Base-by-base conservation (phyloP, 345 rosid genomes). In the Cardamine resedifolia region DNA sequence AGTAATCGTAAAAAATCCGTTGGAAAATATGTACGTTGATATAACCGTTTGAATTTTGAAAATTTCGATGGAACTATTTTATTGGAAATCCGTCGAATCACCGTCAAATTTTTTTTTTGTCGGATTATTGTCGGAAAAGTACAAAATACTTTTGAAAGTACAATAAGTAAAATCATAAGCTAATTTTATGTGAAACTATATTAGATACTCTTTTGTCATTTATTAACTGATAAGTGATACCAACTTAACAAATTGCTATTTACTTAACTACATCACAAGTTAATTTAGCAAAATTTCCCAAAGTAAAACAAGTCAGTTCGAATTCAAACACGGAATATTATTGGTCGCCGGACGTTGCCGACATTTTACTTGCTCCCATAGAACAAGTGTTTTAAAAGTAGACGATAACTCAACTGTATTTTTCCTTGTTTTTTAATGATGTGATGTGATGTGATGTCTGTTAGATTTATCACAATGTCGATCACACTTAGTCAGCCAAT, bases 341-440 rank as follows among this genome's bases (percentile, higher is more conserved):
- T 33, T 44, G 70, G 49, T 19, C 52, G 10, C 26, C 3, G 44
- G 63, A 4, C 18, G 28, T 72, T 64, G 39, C 77, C 77, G 77
- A 73, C 77, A 33, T 64, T 33, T 33, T 1, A 20, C 16, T 4
- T 56, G 65, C 27, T 53, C 36, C 11, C 15, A 45, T 61, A 48
- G n/a, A 16, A 36, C 31, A 33, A 56, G 71, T 16, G 39, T 56
- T 64, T 34, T 30, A 33, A 64, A 31, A 34, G 77, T 65, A 57
- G 24, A 57, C 65, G 49, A 23, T 16, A 38, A 4, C 23, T 30
- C 6, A 64, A 63, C 27, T 53, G 47, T 41, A 19, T 63, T 49
- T 11, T 30, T 31, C 27, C 34, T 63, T 11, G 11, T 55, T 55
- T 33, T 33, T 14, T 44, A 20, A 31, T 63, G 76, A 62, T 53